A percentile compares a stretch with the other conserved stretches of the same genome.
These are phyloP conservation scores for Candida railenensis DNA, from an alignment of 805 yeast species.

Conservation along the genomic window DNA sequence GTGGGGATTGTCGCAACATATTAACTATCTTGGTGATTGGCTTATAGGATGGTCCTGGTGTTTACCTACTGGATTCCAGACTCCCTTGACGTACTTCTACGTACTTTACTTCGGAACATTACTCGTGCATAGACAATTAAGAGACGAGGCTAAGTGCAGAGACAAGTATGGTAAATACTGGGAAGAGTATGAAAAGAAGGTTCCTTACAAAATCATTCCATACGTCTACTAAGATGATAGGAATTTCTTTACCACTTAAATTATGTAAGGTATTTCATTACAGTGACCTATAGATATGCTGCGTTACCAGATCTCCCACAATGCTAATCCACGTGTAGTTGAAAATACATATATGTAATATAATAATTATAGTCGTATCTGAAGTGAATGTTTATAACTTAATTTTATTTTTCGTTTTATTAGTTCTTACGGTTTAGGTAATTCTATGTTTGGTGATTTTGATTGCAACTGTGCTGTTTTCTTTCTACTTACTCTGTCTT, in stretches of 20 bases:
- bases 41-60: conserved; percentile 90
- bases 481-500: conserved; percentile 35
- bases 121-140: conserved; percentile 79
- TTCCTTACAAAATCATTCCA: conserved; percentile 90
- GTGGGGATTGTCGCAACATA: conserved; percentile 95
- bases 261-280: too few species aligned
- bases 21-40: conserved; percentile 96
- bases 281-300: not conserved
- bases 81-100: conserved; percentile 86
- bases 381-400: not conserved
- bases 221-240: conserved; percentile 61
- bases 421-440: not conserved
- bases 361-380: not conserved
- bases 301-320: not conserved
- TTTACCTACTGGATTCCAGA: conserved; percentile 77
- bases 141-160: conserved; percentile 91
- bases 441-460: not conserved
- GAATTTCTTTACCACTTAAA: too few species aligned
- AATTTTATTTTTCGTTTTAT: not conserved
- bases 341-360: not conserved
- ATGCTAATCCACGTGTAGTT: too few species aligned
- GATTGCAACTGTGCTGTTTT: not conserved
- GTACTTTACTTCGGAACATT: conserved; percentile 78
- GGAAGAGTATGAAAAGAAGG: conserved; percentile 75
- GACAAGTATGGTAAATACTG: conserved; percentile 84